A percentile compares a stretch with the other conserved stretches of the same genome.
These are phyloP conservation scores for Colletotrichum orchidophilum DNA, from an alignment of 2,329 filamentous ascomycete genomes.

Conservation along the genomic window DNA sequence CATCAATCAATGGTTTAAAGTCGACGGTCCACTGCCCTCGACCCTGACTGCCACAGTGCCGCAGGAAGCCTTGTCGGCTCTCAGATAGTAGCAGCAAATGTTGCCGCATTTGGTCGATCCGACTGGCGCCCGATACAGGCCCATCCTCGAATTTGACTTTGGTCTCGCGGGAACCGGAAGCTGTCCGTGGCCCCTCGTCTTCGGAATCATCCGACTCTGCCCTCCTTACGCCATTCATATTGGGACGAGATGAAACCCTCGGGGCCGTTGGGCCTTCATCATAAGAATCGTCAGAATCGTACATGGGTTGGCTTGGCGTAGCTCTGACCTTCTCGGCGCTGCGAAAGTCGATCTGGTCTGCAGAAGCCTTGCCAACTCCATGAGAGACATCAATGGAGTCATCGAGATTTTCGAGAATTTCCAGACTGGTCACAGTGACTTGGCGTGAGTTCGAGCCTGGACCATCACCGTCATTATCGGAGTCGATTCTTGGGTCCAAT, in stretches of 20 bases:
- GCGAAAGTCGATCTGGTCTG: constrained; percentile 55
- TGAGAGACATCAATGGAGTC: constrained; percentile 61
- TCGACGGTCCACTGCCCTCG: constrained; percentile 85
- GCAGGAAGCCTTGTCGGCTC: constrained; percentile 74
- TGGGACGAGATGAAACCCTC: constrained; percentile 32
- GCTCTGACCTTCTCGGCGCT: constrained; percentile 60
- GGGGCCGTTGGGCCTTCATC: constrained; percentile 38
- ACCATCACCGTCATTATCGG: constrained; percentile 47
- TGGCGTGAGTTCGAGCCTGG: constrained; percentile 39
- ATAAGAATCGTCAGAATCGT: constrained; percentile 48
- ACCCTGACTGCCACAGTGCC: constrained; percentile 70
- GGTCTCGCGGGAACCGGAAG: constrained; percentile 44
- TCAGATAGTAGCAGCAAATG: constrained; percentile 79
- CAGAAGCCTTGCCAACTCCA: constrained; percentile 66
- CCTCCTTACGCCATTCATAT: constrained; percentile 47
- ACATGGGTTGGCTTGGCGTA: constrained; percentile 35
- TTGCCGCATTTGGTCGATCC: constrained; percentile 70
- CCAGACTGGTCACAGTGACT: constrained; percentile 59
- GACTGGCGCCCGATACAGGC: constrained; percentile 50
- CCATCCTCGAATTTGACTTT: constrained; percentile 64
- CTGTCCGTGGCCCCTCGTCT: constrained; percentile 6
- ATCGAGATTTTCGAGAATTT: constrained; percentile 65
- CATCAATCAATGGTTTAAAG: constrained; percentile 76
- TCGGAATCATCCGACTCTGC: constrained; percentile 44
- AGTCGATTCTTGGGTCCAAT: constrained; percentile 61